Evolutionary conservation across 2,329 filamentous ascomycete species (phyloP).

Genomic region (Chrysoporthe puriensis): DNA sequence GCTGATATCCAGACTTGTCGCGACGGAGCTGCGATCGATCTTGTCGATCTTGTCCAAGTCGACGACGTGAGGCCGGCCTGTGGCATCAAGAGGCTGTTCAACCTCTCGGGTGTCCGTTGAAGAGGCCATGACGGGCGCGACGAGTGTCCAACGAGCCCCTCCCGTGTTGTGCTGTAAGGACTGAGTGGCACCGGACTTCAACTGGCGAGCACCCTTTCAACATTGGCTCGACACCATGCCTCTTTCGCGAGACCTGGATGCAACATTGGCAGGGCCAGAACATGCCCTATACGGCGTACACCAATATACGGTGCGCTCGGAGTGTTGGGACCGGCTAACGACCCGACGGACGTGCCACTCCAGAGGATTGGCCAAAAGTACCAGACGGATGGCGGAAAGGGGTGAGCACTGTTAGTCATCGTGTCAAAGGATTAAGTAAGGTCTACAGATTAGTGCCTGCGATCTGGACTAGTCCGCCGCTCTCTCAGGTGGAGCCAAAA

Average conservation of each 20-base stretch:
- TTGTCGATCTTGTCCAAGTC: conserved; percentile 42
- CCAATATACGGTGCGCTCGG: background rate
- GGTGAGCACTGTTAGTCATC: background rate
- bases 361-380: background rate
- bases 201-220: background rate
- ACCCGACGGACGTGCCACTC: background rate
- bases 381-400: background rate
- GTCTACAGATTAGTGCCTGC: background rate
- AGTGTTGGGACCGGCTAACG: background rate
- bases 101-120: conserved; percentile 9
- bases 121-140: conserved; percentile 11
- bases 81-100: conserved; percentile 1
- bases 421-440: background rate
- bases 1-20: conserved; percentile 35
- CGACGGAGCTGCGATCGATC: conserved; percentile 39
- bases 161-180: background rate
- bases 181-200: background rate
- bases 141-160: background rate
- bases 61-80: conserved; percentile 8
- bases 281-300: background rate
- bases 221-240: conserved; percentile 5
- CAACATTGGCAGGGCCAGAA: background rate
- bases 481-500: background rate
- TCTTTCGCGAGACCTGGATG: background rate
- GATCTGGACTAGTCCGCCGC: background rate